Conservation (phyloP, 495 filamentous ascomycete species). For the Parathielavia hyrcaniae region DNA sequence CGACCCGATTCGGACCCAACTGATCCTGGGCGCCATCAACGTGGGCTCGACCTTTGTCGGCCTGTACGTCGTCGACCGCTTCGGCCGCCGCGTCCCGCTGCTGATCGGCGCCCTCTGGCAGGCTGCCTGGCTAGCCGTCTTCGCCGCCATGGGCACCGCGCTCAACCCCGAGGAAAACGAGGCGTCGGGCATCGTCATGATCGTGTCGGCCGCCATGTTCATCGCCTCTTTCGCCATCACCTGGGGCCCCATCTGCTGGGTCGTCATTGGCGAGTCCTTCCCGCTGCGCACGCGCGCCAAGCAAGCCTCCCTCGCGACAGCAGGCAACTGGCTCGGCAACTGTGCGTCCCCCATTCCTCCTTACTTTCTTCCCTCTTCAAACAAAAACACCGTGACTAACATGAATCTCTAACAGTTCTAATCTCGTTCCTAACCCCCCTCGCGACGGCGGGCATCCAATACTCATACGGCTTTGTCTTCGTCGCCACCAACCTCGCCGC, state of each 20-base stretch:
- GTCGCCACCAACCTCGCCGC: slow-evolving; percentile 61
- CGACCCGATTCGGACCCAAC: slow-evolving; percentile 59
- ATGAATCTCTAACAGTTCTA: slow-evolving; percentile 42
- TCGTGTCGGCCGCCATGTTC: slow-evolving; percentile 70
- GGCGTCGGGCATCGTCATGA: slow-evolving; percentile 58
- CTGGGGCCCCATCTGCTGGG: slow-evolving; percentile 79
- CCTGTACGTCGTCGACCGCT: slow-evolving; percentile 61
- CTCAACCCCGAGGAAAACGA: slow-evolving; percentile 45
- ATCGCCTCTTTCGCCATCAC: slow-evolving; percentile 55
- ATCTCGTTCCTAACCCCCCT: slow-evolving; percentile 81
- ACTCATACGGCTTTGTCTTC: slow-evolving; percentile 75
- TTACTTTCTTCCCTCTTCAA: background rate
- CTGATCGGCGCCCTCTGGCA: slow-evolving; percentile 62
- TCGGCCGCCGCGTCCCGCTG: slow-evolving; percentile 59
- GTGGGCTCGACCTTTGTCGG: slow-evolving; percentile 60
- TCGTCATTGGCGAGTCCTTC: slow-evolving; percentile 68
- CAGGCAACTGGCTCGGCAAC: slow-evolving; percentile 76
- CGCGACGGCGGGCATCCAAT: slow-evolving; percentile 62
- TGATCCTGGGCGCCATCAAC: slow-evolving; percentile 68
- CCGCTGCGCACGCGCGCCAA: slow-evolving; percentile 65
- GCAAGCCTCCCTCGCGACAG: slow-evolving; percentile 65
- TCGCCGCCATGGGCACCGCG: slow-evolving; percentile 53
- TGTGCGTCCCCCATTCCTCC: slow-evolving; percentile 30
- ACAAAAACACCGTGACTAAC: no score
- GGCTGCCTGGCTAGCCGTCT: slow-evolving; percentile 62